These are phyloP conservation scores for Closterium sp. DNA, from an alignment of 139 green algal species.

Conservation along the genomic window DNA sequence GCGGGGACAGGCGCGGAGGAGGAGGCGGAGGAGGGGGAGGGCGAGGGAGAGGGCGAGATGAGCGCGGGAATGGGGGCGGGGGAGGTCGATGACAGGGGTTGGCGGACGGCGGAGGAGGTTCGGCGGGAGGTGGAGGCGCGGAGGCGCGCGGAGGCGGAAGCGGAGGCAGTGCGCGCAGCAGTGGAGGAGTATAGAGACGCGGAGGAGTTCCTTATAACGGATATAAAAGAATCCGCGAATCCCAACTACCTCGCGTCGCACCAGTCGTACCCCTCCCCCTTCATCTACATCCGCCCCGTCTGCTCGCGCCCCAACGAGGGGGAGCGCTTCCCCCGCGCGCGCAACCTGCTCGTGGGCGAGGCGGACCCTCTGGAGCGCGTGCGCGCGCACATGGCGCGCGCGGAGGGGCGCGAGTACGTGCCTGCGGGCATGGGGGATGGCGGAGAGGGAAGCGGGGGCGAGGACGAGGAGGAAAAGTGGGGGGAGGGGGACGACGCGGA, in stretches of 20 bases:
- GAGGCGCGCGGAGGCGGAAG: neutral
- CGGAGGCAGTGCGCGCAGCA: neutral
- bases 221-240: neutral
- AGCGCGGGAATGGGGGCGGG: neutral
- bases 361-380: neutral
- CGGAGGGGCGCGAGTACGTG: neutral
- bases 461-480: neutral
- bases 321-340: neutral
- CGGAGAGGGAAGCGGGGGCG: neutral
- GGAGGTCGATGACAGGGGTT: neutral
- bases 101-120: neutral
- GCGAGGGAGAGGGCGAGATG: neutral
- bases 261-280: neutral
- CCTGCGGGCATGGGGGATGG: neutral
- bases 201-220: neutral
- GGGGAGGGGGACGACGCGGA: neutral
- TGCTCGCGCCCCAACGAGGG: neutral
- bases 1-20: neutral
- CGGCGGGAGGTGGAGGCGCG: neutral
- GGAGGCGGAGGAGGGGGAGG: neutral
- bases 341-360: neutral
- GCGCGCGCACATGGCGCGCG: neutral
- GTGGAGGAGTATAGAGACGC: neutral
- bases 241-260: neutral
- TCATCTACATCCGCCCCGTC: neutral